Evolutionary conservation across 23 red algal species (phyloP).

Genomic region (Cyanidiococcus yangmingshanensis): DNA sequence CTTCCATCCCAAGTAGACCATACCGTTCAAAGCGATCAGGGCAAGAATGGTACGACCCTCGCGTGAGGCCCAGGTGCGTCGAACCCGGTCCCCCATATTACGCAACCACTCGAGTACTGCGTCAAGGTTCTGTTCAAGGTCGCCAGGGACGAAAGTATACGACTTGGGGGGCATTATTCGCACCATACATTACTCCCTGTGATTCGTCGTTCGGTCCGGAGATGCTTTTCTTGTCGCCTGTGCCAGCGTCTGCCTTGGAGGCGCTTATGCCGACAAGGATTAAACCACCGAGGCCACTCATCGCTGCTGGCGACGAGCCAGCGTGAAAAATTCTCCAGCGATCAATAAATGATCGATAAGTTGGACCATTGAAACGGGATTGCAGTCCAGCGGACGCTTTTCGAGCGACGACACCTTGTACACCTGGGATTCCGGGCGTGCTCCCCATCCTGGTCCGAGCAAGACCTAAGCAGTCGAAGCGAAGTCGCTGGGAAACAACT

Average conservation of each 20-base stretch:
- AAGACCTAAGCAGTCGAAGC: too few species aligned
- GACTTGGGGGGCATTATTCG: not conserved
- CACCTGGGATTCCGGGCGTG: too few species aligned
- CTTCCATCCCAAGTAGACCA: slow-evolving; percentile 34
- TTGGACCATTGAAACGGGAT: too few species aligned
- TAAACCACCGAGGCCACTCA: not conserved
- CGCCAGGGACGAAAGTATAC: not conserved
- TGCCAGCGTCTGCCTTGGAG: not conserved
- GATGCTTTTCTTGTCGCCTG: not conserved
- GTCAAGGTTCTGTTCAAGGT: slow-evolving; percentile 14
- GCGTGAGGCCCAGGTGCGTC: not conserved
- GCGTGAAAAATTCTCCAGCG: not conserved
- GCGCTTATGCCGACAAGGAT: not conserved
- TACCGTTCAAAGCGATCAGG: slow-evolving; percentile 16
- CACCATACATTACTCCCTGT: not conserved
- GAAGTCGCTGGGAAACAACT: too few species aligned
- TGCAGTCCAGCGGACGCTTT: too few species aligned
- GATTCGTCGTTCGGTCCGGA: not conserved
- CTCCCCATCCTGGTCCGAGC: too few species aligned
- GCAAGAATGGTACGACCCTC: slow-evolving; percentile 25
- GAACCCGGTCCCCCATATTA: not conserved
- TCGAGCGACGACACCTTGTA: too few species aligned
- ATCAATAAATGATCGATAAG: too few species aligned
- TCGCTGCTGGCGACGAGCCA: not conserved
- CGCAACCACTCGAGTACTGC: not conserved